Percentiles rank a stretch among this genome's conserved stretches.
These are phyloP conservation scores for Russula vinacea DNA, from an alignment of 768 basidiomycete genomes.

Conservation along the genomic window DNA sequence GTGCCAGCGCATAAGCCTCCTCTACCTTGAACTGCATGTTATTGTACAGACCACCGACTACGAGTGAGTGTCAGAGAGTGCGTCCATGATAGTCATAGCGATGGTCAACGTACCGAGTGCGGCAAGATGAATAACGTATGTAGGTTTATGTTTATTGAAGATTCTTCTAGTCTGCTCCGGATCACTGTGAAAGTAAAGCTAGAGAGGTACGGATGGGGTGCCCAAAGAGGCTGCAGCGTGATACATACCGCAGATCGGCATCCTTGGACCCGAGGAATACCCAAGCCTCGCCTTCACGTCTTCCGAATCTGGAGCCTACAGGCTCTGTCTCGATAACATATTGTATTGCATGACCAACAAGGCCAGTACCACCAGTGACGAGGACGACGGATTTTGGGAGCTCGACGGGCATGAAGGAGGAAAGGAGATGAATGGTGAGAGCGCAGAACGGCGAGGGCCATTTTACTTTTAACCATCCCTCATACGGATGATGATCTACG, in stretches of 20 bases:
- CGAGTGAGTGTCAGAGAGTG: slow-evolving; percentile 1
- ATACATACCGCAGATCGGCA: slow-evolving; percentile 74
- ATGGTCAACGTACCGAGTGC: slow-evolving; percentile 65
- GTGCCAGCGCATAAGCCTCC: background rate
- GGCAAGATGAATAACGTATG: slow-evolving; percentile 94
- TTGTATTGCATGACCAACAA: slow-evolving; percentile 83
- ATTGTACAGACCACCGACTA: slow-evolving; percentile 91
- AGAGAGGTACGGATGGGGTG: background rate
- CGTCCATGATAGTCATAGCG: background rate
- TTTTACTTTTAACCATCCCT: background rate
- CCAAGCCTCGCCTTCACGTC: slow-evolving; percentile 75
- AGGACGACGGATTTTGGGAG: slow-evolving; percentile 49
- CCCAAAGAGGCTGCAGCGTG: background rate
- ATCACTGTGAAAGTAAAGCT: slow-evolving; percentile 48
- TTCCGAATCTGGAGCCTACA: slow-evolving; percentile 75
- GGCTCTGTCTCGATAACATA: slow-evolving; percentile 77
- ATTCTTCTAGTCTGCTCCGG: slow-evolving; percentile 62
- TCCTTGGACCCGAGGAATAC: slow-evolving; percentile 77
- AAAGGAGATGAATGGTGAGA: background rate
- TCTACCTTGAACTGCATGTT: slow-evolving; percentile 92
- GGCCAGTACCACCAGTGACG: slow-evolving; percentile 81
- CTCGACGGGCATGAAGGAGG: slow-evolving; percentile 6
- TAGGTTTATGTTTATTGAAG: slow-evolving; percentile 90
- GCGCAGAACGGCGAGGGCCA: background rate
- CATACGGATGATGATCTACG: background rate